Evolutionary conservation across 768 basidiomycete genomes (phyloP), one percentile per base, ranked within the genome.

Genomic region (Pleurotus tuber-regium): DNA sequence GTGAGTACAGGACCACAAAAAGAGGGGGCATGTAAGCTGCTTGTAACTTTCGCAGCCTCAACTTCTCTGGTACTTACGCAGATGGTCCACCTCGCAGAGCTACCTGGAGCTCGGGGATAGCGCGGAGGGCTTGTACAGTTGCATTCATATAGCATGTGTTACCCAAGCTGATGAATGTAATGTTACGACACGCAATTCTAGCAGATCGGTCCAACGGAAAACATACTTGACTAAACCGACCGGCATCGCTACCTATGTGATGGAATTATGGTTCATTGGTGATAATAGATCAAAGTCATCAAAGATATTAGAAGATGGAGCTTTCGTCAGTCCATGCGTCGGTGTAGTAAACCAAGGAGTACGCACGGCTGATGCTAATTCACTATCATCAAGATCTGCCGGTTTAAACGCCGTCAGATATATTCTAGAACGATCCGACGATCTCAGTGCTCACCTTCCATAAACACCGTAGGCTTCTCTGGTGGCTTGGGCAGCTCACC

Each of bases 141-240:
- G 97, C 84, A 64, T 96, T 98, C 87, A 98, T 92, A 70, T 99
- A 99, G 62, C 96, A 98, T 0, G 95, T 98, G 64, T 98, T 98
- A 29, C 96, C 94, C 30, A 95, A 72, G 61, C 81, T 83, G 56
- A 51, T 38, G n/a, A 38, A n/a, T 19, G 35, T 38, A 19, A 38
- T 38, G 10, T 18, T 38, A 38, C 35, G 12, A 19, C 5, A 51
- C 79, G 35, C 60, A 86, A n/a, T n/a, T n/a, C n/a, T n/a, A n/a
- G n/a, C n/a, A n/a, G n/a, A n/a, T n/a, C n/a, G n/a, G n/a, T n/a
- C n/a, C n/a, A n/a, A n/a, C n/a, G n/a, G n/a, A n/a, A n/a, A n/a
- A n/a, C n/a, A n/a, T n/a, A n/a, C 83, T 96, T 96, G 62, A 72
- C 75, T 44, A 96, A 70, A 12, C 92, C 92, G 47, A 90, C 89